Evolutionary conservation across 129 eudicot genomes (phyloP).

Genomic region (Escallonia rubra): DNA sequence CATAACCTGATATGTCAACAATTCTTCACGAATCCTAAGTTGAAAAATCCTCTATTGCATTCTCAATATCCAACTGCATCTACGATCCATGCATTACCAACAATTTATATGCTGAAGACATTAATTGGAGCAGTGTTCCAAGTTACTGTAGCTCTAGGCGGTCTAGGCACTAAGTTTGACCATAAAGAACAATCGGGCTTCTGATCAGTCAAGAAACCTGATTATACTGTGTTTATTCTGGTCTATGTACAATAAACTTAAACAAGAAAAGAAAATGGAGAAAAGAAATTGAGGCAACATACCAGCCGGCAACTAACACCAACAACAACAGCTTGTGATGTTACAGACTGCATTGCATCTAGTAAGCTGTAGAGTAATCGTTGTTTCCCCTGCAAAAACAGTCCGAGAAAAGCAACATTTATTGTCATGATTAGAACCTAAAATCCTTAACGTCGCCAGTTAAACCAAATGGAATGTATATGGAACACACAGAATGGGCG

Average conservation of each 20-base stretch:
- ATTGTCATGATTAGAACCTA: not conserved
- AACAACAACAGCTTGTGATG: slow-evolving; percentile 89
- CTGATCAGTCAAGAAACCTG: too few relatives aligned
- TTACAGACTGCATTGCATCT: slow-evolving; percentile 96
- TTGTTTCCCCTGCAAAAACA: slow-evolving; percentile 74
- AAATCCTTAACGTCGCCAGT: not conserved
- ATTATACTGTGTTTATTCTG: too few relatives aligned
- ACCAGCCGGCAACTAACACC: slow-evolving; percentile 95
- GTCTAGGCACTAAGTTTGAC: not conserved
- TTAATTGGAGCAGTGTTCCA: too few relatives aligned
- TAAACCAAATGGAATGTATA: not conserved
- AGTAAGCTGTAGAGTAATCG: slow-evolving; percentile 75
- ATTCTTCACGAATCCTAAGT: not conserved
- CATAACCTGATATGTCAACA: slow-evolving; percentile 1
- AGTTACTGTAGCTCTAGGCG: not conserved
- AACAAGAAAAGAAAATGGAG: not conserved
- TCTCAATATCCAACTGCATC: too few relatives aligned
- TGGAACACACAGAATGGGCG: not conserved
- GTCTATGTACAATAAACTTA: not conserved
- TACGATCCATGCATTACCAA: too few relatives aligned
- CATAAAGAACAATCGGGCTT: not conserved
- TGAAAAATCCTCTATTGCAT: too few relatives aligned
- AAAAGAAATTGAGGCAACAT: slow-evolving; percentile 18
- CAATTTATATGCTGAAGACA: too few relatives aligned
- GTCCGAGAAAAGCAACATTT: slow-evolving; percentile 1